Evolutionary conservation across 192 early-diverging fungal species (phyloP), one percentile per base, ranked within the genome.

Genomic region (Entomortierella parvispora): DNA sequence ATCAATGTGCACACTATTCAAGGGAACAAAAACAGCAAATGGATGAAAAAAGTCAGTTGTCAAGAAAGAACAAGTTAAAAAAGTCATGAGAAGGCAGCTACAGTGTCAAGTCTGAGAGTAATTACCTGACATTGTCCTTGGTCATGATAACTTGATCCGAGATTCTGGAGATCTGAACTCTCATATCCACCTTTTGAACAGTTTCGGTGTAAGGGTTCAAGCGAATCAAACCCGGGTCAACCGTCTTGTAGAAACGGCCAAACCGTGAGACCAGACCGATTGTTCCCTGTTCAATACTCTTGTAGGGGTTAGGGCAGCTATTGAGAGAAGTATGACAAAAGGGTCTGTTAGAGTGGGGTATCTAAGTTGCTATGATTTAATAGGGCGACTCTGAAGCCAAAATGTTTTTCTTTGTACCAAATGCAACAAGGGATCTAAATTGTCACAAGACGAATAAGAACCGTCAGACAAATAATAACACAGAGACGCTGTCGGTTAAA

Each of bases 1-100:
- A 70, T 96, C 95, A 62, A 97, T 95, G 8, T 72, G 70, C 28
- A 96, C 87, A n/a, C n/a, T n/a, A n/a, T n/a, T n/a, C n/a, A n/a
- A n/a, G n/a, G n/a, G n/a, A n/a, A n/a, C n/a, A n/a, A n/a, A n/a
- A n/a, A n/a, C n/a, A n/a, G n/a, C n/a, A n/a, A n/a, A n/a, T n/a
- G n/a, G n/a, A n/a, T n/a, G n/a, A n/a, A n/a, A n/a, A n/a, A n/a
- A n/a, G n/a, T n/a, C n/a, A n/a, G 28, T 85, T 12, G 37, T 40
- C 37, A 12, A 40, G 37, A 40, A 40, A 40, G 37, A 40, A 12
- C 5, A 40, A 40, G 37, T 5, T 9, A 40, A 40, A 12, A 40
- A 5, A 9, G 37, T 12, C 87, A 12, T 40, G 37, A n/a, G n/a
- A n/a, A n/a, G n/a, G n/a, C n/a, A n/a, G n/a, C n/a, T n/a, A n/a